Evolutionary conservation across 2,329 filamentous ascomycete genomes (phyloP).

Genomic region (Sclerotinia glacialis): DNA sequence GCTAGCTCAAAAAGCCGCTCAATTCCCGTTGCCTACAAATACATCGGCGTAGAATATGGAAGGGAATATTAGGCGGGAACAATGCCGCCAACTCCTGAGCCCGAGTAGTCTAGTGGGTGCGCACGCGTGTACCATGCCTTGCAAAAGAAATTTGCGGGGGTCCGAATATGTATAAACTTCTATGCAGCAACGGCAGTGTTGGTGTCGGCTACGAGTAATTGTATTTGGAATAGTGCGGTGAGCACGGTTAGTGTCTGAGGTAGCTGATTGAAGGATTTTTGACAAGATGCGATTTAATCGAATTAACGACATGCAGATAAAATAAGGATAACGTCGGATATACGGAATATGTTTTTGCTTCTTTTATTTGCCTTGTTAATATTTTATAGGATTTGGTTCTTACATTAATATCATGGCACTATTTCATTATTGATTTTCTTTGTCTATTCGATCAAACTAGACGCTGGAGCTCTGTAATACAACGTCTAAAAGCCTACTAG

Average conservation of each 20-base stretch:
- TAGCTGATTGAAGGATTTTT: not conserved
- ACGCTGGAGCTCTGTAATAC: not conserved
- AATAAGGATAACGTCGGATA: not conserved
- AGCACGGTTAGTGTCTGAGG: conserved; percentile 3
- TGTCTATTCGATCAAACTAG: not conserved
- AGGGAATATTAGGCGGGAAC: conserved; percentile 40
- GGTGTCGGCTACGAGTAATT: not conserved
- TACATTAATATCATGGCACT: not conserved
- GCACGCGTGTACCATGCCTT: conserved; percentile 27
- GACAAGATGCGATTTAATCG: not conserved
- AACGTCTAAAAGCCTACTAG: not conserved
- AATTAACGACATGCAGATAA: not conserved
- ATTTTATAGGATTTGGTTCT: not conserved
- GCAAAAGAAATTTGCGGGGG: conserved; percentile 38
- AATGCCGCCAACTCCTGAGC: conserved; percentile 26
- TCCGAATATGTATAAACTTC: conserved; percentile 40
- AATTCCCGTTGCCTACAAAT: conserved; percentile 36
- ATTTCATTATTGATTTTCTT: not conserved
- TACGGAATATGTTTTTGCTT: not conserved
- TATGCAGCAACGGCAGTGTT: conserved; percentile 34
- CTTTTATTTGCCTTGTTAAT: not conserved
- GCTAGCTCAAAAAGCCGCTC: conserved; percentile 34
- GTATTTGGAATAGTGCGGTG: not conserved
- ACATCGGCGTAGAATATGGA: conserved; percentile 40
- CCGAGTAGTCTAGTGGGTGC: conserved; percentile 22